A percentile compares a stretch with the other conserved stretches of the same genome.
phyloP scores from a whole-genome alignment of 805 yeast species.

The Yamadazyma kitorensis region DNA sequence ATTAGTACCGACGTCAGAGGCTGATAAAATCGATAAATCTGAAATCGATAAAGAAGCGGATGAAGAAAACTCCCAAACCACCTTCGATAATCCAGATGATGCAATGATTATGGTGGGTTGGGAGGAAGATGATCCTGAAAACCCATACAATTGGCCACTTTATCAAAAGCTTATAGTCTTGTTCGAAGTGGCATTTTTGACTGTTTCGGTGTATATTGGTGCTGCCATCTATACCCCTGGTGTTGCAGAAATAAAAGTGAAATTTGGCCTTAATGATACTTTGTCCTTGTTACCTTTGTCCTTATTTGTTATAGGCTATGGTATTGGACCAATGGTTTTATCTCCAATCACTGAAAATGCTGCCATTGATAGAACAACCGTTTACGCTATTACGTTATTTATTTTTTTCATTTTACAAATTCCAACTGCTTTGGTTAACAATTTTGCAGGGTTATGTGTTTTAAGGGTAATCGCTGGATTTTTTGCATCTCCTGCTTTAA shows the following conservation, averaged over 20 bases:
- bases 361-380: conserved; percentile 49
- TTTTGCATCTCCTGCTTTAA: conserved; percentile 53
- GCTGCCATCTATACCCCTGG: conserved; percentile 59
- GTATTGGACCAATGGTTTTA: conserved; percentile 58
- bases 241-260: conserved; percentile 39
- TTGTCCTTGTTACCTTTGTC: conserved; percentile 52
- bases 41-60: conserved; percentile 6
- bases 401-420: conserved; percentile 53
- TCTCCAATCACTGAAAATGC: conserved; percentile 62
- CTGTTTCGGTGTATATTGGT: conserved; percentile 48
- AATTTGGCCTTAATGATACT: conserved; percentile 43
- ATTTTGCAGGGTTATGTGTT: conserved; percentile 50
- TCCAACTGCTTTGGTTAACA: conserved; percentile 52
- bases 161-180: conserved; percentile 37
- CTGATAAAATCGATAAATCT: conserved; percentile 1
- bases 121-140: conserved; percentile 53
- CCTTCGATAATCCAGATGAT: too few species aligned
- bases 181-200: conserved; percentile 16
- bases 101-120: conserved; percentile 20
- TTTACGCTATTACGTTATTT: conserved; percentile 48
- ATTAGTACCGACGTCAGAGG: not conserved
- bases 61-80: not conserved
- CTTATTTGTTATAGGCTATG: conserved; percentile 59
- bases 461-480: conserved; percentile 55
- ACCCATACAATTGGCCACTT: conserved; percentile 57